Conservation (phyloP, 768 basidiomycete genomes). For the Pleurotus sapidus region DNA sequence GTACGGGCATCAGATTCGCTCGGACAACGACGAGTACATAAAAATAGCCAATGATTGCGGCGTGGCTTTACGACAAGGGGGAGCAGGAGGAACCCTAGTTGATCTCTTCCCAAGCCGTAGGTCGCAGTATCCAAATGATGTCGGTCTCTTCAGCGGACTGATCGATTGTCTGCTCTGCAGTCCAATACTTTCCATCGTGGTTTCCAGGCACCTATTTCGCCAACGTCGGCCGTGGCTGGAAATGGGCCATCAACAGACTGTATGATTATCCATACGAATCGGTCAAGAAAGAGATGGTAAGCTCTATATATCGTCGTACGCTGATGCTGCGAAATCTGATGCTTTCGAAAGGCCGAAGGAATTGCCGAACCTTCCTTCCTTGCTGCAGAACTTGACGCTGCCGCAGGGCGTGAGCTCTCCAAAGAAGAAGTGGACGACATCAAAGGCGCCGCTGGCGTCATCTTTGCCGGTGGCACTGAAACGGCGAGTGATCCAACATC, state of each 20-base stretch:
- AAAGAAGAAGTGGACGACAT: constrained; percentile 5
- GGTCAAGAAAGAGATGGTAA: not conserved
- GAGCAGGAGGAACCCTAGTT: constrained; percentile 15
- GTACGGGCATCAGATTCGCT: constrained; percentile 19
- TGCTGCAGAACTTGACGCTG: not conserved
- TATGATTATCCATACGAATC: constrained; percentile 1
- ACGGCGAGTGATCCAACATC: constrained; percentile 3
- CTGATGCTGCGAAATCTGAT: not conserved
- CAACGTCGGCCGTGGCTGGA: not conserved
- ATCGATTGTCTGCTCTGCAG: not conserved
- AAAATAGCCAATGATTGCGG: constrained; percentile 15
- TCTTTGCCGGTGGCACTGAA: constrained; percentile 7
- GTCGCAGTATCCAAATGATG: not conserved
- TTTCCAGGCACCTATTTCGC: constrained; percentile 4
- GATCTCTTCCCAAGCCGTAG: constrained; percentile 22
- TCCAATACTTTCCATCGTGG: constrained; percentile 3
- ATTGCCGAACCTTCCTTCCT: constrained; percentile 1
- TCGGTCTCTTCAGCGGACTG: not conserved
- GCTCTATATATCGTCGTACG: not conserved
- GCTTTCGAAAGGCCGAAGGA: not conserved
- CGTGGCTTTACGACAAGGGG: constrained; percentile 12
- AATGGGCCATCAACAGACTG: not conserved
- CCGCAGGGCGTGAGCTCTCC: not conserved
- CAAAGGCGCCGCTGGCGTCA: not conserved
- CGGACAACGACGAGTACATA: constrained; percentile 21